Base-by-base conservation (phyloP, 129 eudicot genomes). In the Glebionis coronaria region DNA sequence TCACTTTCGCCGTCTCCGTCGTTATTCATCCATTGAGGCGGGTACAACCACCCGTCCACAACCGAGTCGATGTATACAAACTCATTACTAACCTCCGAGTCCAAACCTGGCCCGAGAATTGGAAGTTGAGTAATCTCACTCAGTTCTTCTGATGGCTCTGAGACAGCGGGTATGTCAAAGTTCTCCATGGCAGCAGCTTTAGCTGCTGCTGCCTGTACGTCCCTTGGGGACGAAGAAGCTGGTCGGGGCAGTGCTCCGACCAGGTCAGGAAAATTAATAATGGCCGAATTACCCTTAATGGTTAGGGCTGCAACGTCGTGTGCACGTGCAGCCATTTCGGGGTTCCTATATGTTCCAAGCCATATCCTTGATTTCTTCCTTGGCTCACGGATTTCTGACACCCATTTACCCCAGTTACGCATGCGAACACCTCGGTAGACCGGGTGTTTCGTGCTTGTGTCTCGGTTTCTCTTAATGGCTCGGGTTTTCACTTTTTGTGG, bases 281-380 rank as follows among this genome's bases (percentile, higher is more conserved):
- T 80, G 0, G 98, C 98, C 0, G 96, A 82, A 44, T 51, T 77
- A 4, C 98, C 98, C 66, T 92, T 92, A n/a, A 92, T 84, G 78
- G 83, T 80, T 15, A 88, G 56, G 0, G 98, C 96, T 0, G 98
- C 98, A n/a, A 86, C 98, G 64, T 92, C 98, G 42, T 92, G 98
- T n/a, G 98, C 98, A 50, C 96, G 83, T n/a, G 98, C 98, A 7
- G 98, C 98, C 98, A 92, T 92, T 67, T 92, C 96, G 0, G 98
- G 91, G 25, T 84, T 88, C 4, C 80, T 79, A 72, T 88, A 92
- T 0, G 98, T 92, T 7, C 98, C 98, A 2, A 92, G 83, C 98
- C 98, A 92, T 67, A 92, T 92, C 7, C 98, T 81, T 2, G 95
- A 88, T 59, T 92, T 92, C 80, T 92, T 92, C 10, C 90, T 56